Evolutionary conservation across 2,329 filamentous ascomycete genomes (phyloP).

Genomic region (Acephala macrosclerotiorum): DNA sequence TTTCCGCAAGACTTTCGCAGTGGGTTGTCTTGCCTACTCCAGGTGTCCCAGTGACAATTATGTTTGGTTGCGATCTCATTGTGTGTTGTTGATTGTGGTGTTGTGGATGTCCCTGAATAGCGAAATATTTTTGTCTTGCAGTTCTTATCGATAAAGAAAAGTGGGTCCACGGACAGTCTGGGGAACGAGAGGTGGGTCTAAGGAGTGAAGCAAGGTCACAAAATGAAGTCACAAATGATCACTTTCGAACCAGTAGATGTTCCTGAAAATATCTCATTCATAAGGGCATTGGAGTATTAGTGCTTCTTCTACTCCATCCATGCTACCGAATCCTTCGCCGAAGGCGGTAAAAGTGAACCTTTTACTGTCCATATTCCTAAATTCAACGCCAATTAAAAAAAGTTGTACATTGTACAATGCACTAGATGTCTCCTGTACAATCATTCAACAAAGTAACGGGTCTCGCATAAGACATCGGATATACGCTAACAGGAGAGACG

Average conservation of each 20-base stretch:
- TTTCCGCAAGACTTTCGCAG: constrained; percentile 80
- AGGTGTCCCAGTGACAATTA: constrained; percentile 94
- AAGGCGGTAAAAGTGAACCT: constrained; percentile 28
- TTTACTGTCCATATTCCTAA: constrained; percentile 33
- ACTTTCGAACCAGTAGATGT: not conserved
- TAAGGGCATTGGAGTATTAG: constrained; percentile 31
- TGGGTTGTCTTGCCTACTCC: constrained; percentile 96
- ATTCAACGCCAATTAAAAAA: constrained; percentile 36
- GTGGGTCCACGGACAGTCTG: not conserved
- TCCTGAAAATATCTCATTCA: constrained; percentile 14
- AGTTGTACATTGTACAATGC: constrained; percentile 36
- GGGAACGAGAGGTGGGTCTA: not conserved
- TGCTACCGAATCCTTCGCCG: constrained; percentile 25
- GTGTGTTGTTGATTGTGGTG: not conserved
- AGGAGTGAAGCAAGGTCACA: no score
- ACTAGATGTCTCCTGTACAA: constrained; percentile 37
- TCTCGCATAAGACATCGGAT: constrained; percentile 35
- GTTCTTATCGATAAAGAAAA: constrained; percentile 10
- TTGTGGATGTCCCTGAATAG: not conserved
- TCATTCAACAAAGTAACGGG: constrained; percentile 31
- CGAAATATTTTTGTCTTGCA: constrained; percentile 4
- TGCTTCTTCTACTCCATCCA: constrained; percentile 26
- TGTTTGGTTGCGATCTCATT: constrained; percentile 73
- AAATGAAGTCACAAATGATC: not conserved
- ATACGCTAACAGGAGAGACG: constrained; percentile 37